Evolutionary conservation across 805 yeast species (phyloP).

Genomic region (Komagataella phaffii): DNA sequence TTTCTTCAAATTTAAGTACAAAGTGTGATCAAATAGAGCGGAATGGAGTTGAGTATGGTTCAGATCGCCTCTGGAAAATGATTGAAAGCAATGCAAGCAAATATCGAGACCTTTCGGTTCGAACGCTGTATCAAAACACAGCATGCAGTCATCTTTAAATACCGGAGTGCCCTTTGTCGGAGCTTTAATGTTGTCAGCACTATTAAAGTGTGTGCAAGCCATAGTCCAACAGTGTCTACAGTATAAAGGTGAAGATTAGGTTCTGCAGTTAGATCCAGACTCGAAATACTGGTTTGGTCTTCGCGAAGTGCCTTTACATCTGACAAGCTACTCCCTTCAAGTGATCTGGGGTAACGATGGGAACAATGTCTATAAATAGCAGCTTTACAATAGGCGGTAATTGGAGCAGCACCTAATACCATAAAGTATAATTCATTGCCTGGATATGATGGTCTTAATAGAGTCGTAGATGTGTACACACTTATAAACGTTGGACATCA

Average conservation of each 20-base stretch:
- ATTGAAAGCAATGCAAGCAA: constrained; percentile 61
- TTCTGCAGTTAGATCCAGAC: too few relatives aligned
- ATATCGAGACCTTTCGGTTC: constrained; percentile 52
- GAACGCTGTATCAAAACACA: constrained; percentile 60
- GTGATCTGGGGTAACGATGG: background rate
- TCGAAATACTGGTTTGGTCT: too few relatives aligned
- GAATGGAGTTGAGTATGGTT: constrained; percentile 49
- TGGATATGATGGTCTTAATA: background rate
- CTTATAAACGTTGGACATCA: too few relatives aligned
- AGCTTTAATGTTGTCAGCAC: background rate
- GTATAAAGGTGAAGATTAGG: background rate
- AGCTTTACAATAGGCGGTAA: too few relatives aligned
- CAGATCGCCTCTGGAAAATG: constrained; percentile 36
- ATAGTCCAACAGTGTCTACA: background rate
- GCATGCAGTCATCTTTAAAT: constrained; percentile 85
- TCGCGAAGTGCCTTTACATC: too few relatives aligned
- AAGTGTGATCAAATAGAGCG: constrained; percentile 33
- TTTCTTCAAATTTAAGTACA: constrained; percentile 48
- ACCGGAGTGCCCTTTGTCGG: constrained; percentile 19
- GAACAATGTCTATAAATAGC: too few relatives aligned
- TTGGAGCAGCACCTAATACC: too few relatives aligned
- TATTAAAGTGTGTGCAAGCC: background rate
- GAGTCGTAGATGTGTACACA: background rate
- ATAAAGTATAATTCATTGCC: too few relatives aligned
- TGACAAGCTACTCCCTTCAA: too few relatives aligned